Conservation (phyloP, 2,329 filamentous ascomycete species). For the Curvularia eragrostidis region DNA sequence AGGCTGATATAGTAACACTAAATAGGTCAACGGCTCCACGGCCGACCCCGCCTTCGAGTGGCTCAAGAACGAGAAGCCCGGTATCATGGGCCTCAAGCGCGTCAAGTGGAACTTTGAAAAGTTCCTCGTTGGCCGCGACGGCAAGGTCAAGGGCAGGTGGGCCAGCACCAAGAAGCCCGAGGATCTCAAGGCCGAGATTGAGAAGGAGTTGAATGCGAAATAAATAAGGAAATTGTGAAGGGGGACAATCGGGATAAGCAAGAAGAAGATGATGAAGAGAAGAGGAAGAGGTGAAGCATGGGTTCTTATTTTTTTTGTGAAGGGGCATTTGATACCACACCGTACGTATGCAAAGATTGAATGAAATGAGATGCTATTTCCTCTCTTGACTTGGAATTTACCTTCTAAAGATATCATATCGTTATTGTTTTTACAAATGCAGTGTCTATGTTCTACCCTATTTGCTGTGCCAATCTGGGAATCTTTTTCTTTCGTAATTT, state of each 20-base stretch:
- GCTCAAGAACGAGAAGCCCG: slow-evolving; percentile 74
- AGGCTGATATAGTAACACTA: background rate
- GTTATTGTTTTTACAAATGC: background rate
- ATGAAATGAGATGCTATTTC: background rate
- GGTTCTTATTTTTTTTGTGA: background rate
- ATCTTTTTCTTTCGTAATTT: too few species aligned
- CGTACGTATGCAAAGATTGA: background rate
- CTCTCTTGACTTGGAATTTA: background rate
- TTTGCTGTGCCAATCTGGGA: too few species aligned
- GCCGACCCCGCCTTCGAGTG: slow-evolving; percentile 82
- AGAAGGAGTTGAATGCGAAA: slow-evolving; percentile 67
- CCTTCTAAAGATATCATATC: background rate
- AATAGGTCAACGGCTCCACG: slow-evolving; percentile 72
- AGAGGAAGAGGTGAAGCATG: background rate
- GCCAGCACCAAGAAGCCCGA: slow-evolving; percentile 88
- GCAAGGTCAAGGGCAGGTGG: slow-evolving; percentile 85
- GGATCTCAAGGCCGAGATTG: slow-evolving; percentile 74
- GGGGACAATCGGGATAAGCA: background rate
- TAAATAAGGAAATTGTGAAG: background rate
- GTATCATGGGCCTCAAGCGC: slow-evolving; percentile 84
- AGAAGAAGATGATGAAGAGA: background rate
- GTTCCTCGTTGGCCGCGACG: slow-evolving; percentile 87
- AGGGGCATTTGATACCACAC: slow-evolving; percentile 5
- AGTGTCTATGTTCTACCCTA: too few species aligned
- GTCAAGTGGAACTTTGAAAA: slow-evolving; percentile 99